A percentile compares a stretch with the other conserved stretches of the same genome.
phyloP scores from a whole-genome alignment of 352 stramenopile genomes.

The Globisporangium spinosum region DNA sequence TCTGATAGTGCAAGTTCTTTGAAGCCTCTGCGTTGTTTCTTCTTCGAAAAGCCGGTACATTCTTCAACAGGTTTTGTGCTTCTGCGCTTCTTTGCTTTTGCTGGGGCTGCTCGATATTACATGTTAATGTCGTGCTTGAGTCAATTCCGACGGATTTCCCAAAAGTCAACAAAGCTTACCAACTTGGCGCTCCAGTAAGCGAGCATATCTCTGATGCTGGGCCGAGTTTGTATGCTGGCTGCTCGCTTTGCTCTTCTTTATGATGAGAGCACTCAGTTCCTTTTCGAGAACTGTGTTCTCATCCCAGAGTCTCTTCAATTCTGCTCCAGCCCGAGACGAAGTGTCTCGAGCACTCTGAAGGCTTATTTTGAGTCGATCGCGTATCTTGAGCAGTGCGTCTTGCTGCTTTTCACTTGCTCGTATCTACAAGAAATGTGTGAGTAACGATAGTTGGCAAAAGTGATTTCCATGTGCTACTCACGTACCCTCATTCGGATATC shows the following conservation, averaged over 20 bases:
- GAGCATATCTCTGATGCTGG: constrained; percentile 12
- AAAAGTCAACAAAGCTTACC: not conserved
- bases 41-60: not conserved
- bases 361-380: constrained; percentile 4
- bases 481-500: constrained; percentile 3
- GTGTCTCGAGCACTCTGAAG: constrained; percentile 4
- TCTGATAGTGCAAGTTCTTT: not conserved
- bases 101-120: not conserved
- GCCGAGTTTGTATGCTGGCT: not conserved
- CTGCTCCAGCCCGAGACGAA: not conserved
- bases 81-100: constrained; percentile 5
- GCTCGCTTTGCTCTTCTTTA: constrained; percentile 1
- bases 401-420: constrained; percentile 9
- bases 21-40: constrained; percentile 8
- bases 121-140: not conserved
- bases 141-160: not conserved
- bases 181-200: constrained; percentile 17
- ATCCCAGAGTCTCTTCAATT: constrained; percentile 12
- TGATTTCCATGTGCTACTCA: not conserved
- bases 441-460: not conserved
- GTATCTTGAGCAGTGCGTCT: constrained; percentile 10
- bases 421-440: not conserved
- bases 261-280: constrained; percentile 6
- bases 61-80: not conserved
- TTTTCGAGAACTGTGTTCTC: constrained; percentile 17